Evolutionary conservation across 2,329 filamentous ascomycete species (phyloP), one percentile per base, ranked within the genome.

Genomic region (Emergomyces africanus): DNA sequence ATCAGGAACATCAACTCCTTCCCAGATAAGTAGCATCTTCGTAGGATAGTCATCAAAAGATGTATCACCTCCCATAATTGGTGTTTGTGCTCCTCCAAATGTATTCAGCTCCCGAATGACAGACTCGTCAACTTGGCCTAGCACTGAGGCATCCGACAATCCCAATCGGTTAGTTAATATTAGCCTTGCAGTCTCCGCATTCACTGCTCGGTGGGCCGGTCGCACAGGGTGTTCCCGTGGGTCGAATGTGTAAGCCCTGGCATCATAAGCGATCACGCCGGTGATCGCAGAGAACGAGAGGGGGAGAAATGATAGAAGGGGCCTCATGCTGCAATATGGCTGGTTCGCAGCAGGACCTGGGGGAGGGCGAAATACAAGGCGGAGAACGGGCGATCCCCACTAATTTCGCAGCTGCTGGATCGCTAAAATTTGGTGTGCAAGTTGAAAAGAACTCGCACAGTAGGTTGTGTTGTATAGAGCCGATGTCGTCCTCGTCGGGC

Each of bases 1-100:
- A 67, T 85, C 79, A 56, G 86, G 73, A 64, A 83, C 70, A 57
- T 86, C 72, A 30, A 87, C 71, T 44, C 87, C 76, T 70, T 88
- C 83, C 48, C 71, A 61, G 25, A 75, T 62, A 20, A 77, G 63
- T 55, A 76, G 65, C 35, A 71, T 67, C 59, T 66, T 72, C 50
- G 66, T 62, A 8, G 55, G 18, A 23, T 60, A 51, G 10, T 69
- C 64, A 35, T 59, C 56, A 20, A 58, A 57, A 30, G 57, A 46
- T 28, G 60, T 53, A 30, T 67, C 71, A 50, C 70, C 72, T 64
- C 70, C 72, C 64, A 88, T 84, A 39, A 88, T 72, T 23, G 76
- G 69, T 58, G 73, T 65, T 6, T 79, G 71, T 35, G 73, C 67
- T 62, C 79, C 82, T 62, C 83, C 85, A 69, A 83, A 87, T 55